Evolutionary conservation across 1,284 basidiomycete genomes (phyloP), one percentile per base, ranked within the genome.

Genomic region (Ceratobasidium sp.): DNA sequence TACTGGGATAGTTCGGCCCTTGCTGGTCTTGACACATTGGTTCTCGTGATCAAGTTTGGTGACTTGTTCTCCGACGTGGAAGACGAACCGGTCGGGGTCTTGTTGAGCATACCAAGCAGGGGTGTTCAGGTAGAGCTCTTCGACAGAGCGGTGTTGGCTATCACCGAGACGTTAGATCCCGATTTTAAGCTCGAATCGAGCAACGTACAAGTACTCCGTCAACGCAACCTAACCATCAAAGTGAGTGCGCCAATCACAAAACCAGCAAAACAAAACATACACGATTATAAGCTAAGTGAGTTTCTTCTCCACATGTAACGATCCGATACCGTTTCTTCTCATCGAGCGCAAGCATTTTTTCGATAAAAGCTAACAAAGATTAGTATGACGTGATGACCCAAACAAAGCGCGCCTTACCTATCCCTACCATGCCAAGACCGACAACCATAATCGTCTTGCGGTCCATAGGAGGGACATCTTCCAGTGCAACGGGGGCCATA

Each of bases 361-460:
- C 92, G 80, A 92, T 91, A 84, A 92, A 92, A 0, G 91, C 92
- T 89, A 82, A 44, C 81, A 26, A 13, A 68, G 39, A 81, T 75
- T 79, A 81, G 82, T 46, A 82, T 78, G 79, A 82, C 81, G 67
- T 80, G 42, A 44, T 81, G 77, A 71, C 80, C 79, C 82, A 67
- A 51, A 51, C 10, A 44, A 5, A 53, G 44, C 13, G 42, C 20
- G 81, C 86, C 79, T 82, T 33, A 88, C 90, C 91, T 55, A 93
- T 91, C 15, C 91, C 91, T 55, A 92, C 90, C 92, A 93, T 92
- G 33, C 92, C 92, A 7, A 93, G 86, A 1, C 92, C 92, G 69
- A 90, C 91, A 78, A 90, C 88, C 68, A 89, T 87, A 66, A 90
- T 71, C 10, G 77, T 78, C 56, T 78, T 72, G 46, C 77, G 75